Evolutionary conservation across 306 rosid genomes (phyloP).

Genomic region (Medicago ruthenica): DNA sequence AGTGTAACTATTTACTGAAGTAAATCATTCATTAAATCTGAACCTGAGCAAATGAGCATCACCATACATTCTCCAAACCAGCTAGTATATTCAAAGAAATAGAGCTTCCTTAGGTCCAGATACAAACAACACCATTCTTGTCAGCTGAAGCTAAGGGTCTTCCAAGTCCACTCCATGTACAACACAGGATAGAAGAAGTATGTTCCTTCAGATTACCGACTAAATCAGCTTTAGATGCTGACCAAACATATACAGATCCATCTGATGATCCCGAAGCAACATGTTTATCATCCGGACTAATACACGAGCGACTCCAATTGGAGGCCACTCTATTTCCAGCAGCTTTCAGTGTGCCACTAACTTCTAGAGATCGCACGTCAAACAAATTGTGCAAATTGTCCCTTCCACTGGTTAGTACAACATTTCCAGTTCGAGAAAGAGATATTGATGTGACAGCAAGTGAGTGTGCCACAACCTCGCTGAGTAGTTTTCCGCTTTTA

Average conservation of each 20-base stretch:
- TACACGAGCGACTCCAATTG: conserved; percentile 96
- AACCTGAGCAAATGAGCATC: conserved; percentile 16
- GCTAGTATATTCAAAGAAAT: conserved; percentile 30
- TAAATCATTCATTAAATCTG: not conserved
- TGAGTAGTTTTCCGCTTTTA: conserved; percentile 76
- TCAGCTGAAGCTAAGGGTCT: conserved; percentile 91
- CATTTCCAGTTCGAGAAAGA: conserved; percentile 78
- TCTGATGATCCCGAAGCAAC: conserved; percentile 93
- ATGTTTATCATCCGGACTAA: conserved; percentile 85
- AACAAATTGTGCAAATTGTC: conserved; percentile 88
- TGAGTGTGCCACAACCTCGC: conserved; percentile 92
- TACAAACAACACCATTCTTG: conserved; percentile 81
- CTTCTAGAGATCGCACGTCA: conserved; percentile 86
- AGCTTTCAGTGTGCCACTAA: conserved; percentile 84
- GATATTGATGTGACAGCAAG: conserved; percentile 79
- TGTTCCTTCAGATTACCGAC: conserved; percentile 84
- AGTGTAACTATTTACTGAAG: not conserved
- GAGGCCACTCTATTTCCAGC: conserved; percentile 81
- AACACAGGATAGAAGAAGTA: conserved; percentile 74
- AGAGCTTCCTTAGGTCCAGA: conserved; percentile 62
- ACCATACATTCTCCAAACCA: not conserved
- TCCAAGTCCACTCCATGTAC: conserved; percentile 89
- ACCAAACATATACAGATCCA: conserved; percentile 85
- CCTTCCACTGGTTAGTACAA: conserved; percentile 89
- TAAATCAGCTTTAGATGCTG: conserved; percentile 67